Conservation (phyloP, 1,139 yeast genomes). For the Yamadazyma siamensis region DNA sequence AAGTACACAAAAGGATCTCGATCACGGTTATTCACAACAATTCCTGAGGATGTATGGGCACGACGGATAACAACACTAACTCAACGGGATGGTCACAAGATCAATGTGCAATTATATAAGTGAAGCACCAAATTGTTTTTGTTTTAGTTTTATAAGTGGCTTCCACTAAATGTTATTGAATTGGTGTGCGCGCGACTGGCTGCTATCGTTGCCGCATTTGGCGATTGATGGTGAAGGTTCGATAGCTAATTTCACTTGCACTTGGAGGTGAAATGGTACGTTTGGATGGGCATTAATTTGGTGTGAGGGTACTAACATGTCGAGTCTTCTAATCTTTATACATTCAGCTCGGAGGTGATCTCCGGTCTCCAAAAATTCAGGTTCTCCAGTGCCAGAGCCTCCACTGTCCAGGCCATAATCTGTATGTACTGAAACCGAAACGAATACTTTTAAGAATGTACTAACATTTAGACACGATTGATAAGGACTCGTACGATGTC, state of each 20-base stretch:
- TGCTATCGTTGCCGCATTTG: slow-evolving; percentile 7
- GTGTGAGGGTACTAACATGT: too few species aligned
- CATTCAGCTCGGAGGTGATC: slow-evolving; percentile 64
- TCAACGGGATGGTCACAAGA: too few species aligned
- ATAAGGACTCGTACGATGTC: slow-evolving; percentile 56
- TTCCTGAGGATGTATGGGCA: background rate
- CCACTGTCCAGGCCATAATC: slow-evolving; percentile 60
- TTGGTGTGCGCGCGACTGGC: slow-evolving; percentile 4
- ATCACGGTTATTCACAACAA: background rate
- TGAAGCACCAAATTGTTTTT: slow-evolving; percentile 4
- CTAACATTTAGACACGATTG: slow-evolving; percentile 44
- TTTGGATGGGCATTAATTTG: too few species aligned
- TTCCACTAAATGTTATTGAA: slow-evolving; percentile 7
- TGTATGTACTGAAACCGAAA: slow-evolving; percentile 34
- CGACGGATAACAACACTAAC: too few species aligned
- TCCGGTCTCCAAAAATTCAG: slow-evolving; percentile 66
- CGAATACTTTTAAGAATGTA: slow-evolving; percentile 1
- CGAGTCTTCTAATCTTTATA: slow-evolving; percentile 49
- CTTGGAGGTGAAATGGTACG: too few species aligned
- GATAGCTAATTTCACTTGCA: too few species aligned
- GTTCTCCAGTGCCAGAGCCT: slow-evolving; percentile 64
- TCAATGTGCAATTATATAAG: too few species aligned
- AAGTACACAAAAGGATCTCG: background rate
- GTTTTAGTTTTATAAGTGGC: slow-evolving; percentile 7
- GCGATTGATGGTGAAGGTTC: slow-evolving; percentile 2